These are phyloP conservation scores for Microdochium trichocladiopsis DNA, from an alignment of 2,329 filamentous ascomycete genomes.

Conservation along the genomic window DNA sequence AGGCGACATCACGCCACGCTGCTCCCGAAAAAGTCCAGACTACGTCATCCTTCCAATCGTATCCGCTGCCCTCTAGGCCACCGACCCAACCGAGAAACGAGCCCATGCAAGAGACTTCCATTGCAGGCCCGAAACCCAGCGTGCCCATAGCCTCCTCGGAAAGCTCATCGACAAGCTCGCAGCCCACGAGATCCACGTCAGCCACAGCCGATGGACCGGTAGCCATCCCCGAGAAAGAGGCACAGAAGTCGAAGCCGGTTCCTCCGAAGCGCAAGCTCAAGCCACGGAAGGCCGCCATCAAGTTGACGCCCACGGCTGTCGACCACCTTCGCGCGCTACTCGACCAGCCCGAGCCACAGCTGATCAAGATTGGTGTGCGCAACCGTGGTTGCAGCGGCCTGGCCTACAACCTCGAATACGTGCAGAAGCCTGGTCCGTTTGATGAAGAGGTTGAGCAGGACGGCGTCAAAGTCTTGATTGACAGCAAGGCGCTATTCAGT, in stretches of 20 bases:
- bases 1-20: slow-evolving; percentile 14
- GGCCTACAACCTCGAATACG: slow-evolving; percentile 90
- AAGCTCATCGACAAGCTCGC: background rate
- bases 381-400: slow-evolving; percentile 92
- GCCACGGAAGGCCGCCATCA: slow-evolving; percentile 86
- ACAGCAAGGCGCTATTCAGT: slow-evolving; percentile 95
- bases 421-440: slow-evolving; percentile 80
- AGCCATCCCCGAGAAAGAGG: slow-evolving; percentile 53
- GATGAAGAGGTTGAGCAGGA: slow-evolving; percentile 95
- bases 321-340: slow-evolving; percentile 70
- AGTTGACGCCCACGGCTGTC: slow-evolving; percentile 72
- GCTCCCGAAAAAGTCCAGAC: slow-evolving; percentile 17
- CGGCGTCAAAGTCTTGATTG: slow-evolving; percentile 89
- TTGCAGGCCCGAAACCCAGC: slow-evolving; percentile 45
- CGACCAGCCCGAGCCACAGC: slow-evolving; percentile 79
- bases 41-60: slow-evolving; percentile 40
- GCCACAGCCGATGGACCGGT: slow-evolving; percentile 19
- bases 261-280: slow-evolving; percentile 60
- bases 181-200: slow-evolving; percentile 36
- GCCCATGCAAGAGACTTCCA: slow-evolving; percentile 37
- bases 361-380: slow-evolving; percentile 90
- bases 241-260: slow-evolving; percentile 57
- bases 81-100: slow-evolving; percentile 33
- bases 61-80: slow-evolving; percentile 36
- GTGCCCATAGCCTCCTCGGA: slow-evolving; percentile 21